Percentiles rank a stretch among this genome's conserved stretches.
These are phyloP conservation scores for Lithohypha guttulata DNA, from an alignment of 2,329 filamentous ascomycete species.

Conservation along the genomic window DNA sequence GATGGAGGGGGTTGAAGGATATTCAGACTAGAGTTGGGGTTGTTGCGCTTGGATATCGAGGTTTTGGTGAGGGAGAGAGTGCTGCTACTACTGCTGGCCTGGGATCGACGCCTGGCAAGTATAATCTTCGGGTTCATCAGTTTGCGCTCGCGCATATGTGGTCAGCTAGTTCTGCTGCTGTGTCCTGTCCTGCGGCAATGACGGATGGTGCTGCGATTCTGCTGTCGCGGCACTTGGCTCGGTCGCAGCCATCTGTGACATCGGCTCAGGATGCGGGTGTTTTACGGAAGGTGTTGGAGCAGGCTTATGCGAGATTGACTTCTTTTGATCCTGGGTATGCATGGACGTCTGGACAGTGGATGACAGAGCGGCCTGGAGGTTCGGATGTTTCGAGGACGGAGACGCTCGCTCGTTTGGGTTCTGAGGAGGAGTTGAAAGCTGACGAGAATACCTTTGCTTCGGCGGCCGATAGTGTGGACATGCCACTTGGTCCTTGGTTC, in stretches of 20 bases:
- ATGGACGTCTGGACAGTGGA: conserved; percentile 31
- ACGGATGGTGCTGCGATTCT: conserved; percentile 31
- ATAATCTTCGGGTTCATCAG: conserved; percentile 47
- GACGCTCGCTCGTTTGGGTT: conserved; percentile 25
- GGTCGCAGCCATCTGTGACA: conserved; percentile 8
- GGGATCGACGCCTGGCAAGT: conserved; percentile 23
- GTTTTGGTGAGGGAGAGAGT: neutral
- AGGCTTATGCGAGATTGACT: conserved; percentile 22
- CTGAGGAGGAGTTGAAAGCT: conserved; percentile 1
- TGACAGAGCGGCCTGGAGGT: conserved; percentile 29
- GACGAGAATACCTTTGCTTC: conserved; percentile 15
- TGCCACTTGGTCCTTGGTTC: conserved; percentile 40
- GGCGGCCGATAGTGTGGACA: conserved; percentile 24
- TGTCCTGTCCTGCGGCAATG: conserved; percentile 58
- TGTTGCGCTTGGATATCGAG: conserved; percentile 46
- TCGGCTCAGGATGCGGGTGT: conserved; percentile 11
- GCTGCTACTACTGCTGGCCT: too few relatives aligned
- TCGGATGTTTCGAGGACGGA: conserved; percentile 29
- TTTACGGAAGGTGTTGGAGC: conserved; percentile 17
- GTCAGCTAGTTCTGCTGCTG: conserved; percentile 48
- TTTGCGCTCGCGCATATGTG: conserved; percentile 49
- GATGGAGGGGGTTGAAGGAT: conserved; percentile 47
- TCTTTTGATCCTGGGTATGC: conserved; percentile 23
- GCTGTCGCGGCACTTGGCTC: conserved; percentile 12
- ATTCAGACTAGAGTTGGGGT: conserved; percentile 50